These are phyloP conservation scores for Delonix regia DNA, from an alignment of 306 rosid genomes.

Conservation along the genomic window DNA sequence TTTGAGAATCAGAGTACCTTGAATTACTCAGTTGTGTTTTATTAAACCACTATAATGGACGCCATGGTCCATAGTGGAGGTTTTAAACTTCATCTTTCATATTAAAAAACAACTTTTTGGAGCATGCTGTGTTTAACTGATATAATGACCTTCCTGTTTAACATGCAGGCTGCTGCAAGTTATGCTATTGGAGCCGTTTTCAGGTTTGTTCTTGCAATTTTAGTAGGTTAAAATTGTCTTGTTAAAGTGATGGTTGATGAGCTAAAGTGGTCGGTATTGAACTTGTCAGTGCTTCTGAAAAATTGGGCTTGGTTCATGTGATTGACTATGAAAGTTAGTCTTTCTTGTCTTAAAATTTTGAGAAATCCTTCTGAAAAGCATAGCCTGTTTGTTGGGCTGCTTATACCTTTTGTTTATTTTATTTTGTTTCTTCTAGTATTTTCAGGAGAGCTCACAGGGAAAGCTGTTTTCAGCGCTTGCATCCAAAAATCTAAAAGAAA, in stretches of 20 bases:
- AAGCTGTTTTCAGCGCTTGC: neutral
- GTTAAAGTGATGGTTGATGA: constrained; percentile 1
- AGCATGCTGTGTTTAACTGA: constrained; percentile 27
- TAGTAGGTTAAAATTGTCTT: constrained; percentile 20
- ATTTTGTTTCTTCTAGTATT: neutral
- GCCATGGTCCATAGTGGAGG: constrained; percentile 11
- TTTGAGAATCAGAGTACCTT: constrained; percentile 22
- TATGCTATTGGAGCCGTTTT: constrained; percentile 76
- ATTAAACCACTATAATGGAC: constrained; percentile 14
- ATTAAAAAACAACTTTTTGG: neutral
- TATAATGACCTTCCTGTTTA: constrained; percentile 29
- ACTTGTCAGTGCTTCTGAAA: constrained; percentile 9
- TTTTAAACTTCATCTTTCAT: constrained; percentile 24
- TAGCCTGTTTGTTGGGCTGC: neutral
- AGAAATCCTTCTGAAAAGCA: constrained; percentile 11
- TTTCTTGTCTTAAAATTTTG: constrained; percentile 18
- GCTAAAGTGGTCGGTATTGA: neutral
- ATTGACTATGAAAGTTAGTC: constrained; percentile 1
- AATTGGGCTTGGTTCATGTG: constrained; percentile 12
- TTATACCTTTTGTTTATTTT: neutral
- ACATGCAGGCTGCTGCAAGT: constrained; percentile 79
- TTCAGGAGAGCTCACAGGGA: neutral
- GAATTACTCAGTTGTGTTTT: constrained; percentile 12
- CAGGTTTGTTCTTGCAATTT: constrained; percentile 57
- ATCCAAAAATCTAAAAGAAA: too few species aligned